Percentiles rank a stretch among this genome's conserved stretches.
phyloP scores from a whole-genome alignment of 192 early-diverging fungal genomes.

The Rhizophagus clarus region DNA sequence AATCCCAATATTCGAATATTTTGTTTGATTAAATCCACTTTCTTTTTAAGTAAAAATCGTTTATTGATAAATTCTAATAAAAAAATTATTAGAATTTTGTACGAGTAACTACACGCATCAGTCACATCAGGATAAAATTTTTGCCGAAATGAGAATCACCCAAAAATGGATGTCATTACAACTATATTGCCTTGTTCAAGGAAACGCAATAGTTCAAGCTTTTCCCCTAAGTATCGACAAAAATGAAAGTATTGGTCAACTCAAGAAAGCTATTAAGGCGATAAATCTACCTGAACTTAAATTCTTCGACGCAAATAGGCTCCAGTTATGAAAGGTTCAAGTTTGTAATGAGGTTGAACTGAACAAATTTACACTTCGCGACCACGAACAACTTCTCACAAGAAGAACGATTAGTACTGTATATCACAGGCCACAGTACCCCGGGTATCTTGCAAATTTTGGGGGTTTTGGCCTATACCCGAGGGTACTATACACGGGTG shows the following conservation, averaged over 20 bases:
- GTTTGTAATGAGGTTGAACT: slow-evolving; percentile 1
- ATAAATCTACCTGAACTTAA: slow-evolving; percentile 26
- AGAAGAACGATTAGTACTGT: slow-evolving; percentile 12
- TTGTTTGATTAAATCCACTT: too few species aligned
- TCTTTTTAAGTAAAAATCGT: too few species aligned
- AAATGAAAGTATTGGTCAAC: slow-evolving; percentile 27
- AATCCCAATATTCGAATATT: too few species aligned
- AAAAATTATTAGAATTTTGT: too few species aligned
- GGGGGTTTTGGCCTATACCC: too few species aligned
- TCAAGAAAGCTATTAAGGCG: slow-evolving; percentile 35
- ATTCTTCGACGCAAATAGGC: slow-evolving; percentile 18
- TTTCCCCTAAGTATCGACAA: slow-evolving; percentile 12
- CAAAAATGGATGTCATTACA: neutral
- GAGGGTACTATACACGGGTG: too few species aligned
- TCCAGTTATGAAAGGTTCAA: slow-evolving; percentile 1
- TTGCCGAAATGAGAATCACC: too few species aligned
- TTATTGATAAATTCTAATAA: too few species aligned
- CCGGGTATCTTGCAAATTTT: too few species aligned
- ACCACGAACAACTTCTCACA: slow-evolving; percentile 16
- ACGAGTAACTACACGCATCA: too few species aligned
- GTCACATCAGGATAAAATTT: too few species aligned
- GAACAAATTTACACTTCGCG: slow-evolving; percentile 1
- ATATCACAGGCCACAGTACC: too few species aligned
- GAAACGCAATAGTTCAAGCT: neutral
- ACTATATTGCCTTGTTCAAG: slow-evolving; percentile 21